phyloP scores from a whole-genome alignment of 139 green algal genomes.

The Astrephomene gubernaculifera region DNA sequence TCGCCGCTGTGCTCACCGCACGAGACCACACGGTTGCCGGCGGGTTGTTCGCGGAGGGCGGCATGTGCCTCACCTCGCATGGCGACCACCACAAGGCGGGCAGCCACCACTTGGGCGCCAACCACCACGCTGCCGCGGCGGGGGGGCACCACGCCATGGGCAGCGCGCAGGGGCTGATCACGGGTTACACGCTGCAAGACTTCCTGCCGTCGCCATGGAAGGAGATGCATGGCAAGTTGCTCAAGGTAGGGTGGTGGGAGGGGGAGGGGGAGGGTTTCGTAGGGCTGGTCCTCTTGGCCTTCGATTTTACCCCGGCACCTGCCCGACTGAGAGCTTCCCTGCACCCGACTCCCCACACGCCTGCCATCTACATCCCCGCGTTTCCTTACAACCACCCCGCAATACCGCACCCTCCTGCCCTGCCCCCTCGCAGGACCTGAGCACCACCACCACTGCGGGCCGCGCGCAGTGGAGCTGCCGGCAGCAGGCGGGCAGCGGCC shows the following conservation, averaged over 20 bases:
- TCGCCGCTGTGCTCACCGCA: neutral
- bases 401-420: neutral
- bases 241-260: too few species aligned
- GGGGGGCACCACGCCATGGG: neutral
- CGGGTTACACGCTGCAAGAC: constrained; percentile 2
- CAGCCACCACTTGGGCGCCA: neutral
- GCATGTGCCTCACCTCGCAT: neutral
- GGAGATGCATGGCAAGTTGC: constrained; percentile 19
- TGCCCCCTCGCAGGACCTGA: neutral
- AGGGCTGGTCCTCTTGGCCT: too few species aligned
- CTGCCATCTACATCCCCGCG: too few species aligned
- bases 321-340: too few species aligned
- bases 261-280: too few species aligned
- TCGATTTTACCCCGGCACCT: too few species aligned
- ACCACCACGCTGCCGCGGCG: too few species aligned
- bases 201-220: constrained; percentile 31
- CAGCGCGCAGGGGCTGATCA: neutral
- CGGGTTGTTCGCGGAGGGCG: neutral
- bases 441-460: neutral
- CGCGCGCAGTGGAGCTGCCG: constrained; percentile 6
- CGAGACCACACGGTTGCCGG: neutral
- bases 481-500: neutral
- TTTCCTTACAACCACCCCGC: neutral
- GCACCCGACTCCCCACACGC: too few species aligned
- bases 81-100: neutral